A percentile compares a stretch with the other conserved stretches of the same genome.
Conservation (phyloP, 768 basidiomycete genomes). For the Multifurca ochricompacta region DNA sequence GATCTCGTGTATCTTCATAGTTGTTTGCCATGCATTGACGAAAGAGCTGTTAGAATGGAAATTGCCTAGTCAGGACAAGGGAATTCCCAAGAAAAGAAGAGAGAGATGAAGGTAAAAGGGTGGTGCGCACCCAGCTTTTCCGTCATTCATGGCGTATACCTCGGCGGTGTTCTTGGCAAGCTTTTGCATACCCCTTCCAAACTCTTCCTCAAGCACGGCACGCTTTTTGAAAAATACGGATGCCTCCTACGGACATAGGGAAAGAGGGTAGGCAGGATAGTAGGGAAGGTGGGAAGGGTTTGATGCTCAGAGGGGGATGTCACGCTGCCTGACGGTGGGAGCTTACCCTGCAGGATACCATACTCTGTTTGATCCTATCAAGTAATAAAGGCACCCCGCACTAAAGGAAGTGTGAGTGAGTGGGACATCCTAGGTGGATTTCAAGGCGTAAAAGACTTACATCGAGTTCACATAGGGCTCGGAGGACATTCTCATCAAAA, state of each 20-base stretch:
- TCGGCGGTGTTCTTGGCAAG: constrained; percentile 73
- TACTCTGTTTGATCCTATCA: constrained; percentile 96
- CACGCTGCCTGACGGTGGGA: constrained; percentile 8
- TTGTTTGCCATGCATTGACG: constrained; percentile 81
- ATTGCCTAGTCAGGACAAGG: background rate
- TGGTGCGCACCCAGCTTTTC: constrained; percentile 94
- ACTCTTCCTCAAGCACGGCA: constrained; percentile 90
- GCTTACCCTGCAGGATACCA: constrained; percentile 82
- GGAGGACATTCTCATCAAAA: constrained; percentile 88
- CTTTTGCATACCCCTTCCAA: constrained; percentile 81
- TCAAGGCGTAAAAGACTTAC: constrained; percentile 45
- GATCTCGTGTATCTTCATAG: constrained; percentile 81
- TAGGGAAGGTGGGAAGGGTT: background rate
- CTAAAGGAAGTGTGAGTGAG: constrained; percentile 33
- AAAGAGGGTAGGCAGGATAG: too few relatives aligned
- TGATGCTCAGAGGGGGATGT: background rate
- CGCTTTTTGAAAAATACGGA: constrained; percentile 90
- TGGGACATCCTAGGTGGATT: background rate
- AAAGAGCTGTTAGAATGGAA: constrained; percentile 29
- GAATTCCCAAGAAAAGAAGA: background rate
- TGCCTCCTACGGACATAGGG: constrained; percentile 76
- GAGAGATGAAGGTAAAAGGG: too few relatives aligned
- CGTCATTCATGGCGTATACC: constrained; percentile 77
- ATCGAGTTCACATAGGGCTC: constrained; percentile 90
- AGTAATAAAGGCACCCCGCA: constrained; percentile 88